These are phyloP conservation scores for Sphagnum tenellum DNA, from an alignment of 225 moss, liverwort and hornwort genomes.

Conservation along the genomic window DNA sequence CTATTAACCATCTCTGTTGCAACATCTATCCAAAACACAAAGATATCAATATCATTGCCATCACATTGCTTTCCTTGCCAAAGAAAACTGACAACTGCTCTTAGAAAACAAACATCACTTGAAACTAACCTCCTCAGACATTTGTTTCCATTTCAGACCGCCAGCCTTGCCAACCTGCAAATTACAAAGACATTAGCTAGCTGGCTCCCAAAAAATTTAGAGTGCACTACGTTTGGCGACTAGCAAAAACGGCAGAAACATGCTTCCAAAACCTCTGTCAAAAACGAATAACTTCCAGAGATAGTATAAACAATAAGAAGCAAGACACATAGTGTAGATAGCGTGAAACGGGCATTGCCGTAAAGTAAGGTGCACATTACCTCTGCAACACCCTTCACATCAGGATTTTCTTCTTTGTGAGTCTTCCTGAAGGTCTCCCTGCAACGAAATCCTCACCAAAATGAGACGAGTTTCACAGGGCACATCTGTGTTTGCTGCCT, in stretches of 20 bases:
- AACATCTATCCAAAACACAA: too few relatives aligned
- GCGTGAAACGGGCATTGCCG: neutral
- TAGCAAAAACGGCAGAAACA: neutral
- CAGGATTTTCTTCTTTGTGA: conserved; percentile 38
- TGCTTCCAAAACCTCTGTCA: neutral
- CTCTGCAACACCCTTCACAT: conserved; percentile 37
- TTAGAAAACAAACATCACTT: too few relatives aligned
- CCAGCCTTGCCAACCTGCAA: conserved; percentile 48
- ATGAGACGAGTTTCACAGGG: too few relatives aligned
- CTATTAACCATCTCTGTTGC: too few relatives aligned
- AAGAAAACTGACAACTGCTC: too few relatives aligned
- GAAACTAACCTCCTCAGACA: conserved; percentile 39
- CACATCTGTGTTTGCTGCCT: too few relatives aligned
- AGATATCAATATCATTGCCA: too few relatives aligned
- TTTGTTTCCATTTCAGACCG: conserved; percentile 40
- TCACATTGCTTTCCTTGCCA: too few relatives aligned
- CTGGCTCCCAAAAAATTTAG: too few relatives aligned
- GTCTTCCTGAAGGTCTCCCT: conserved; percentile 51
- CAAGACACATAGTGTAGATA: neutral
- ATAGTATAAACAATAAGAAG: neutral
- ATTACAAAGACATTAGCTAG: too few relatives aligned
- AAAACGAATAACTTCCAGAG: too few relatives aligned
- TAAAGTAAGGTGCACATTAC: conserved; percentile 8
- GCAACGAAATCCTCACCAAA: neutral
- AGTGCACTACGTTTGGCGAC: too few relatives aligned